Percentiles rank a stretch among this genome's conserved stretches.
Conservation (phyloP, 345 rosid species). For the Eutrema japonicum region DNA sequence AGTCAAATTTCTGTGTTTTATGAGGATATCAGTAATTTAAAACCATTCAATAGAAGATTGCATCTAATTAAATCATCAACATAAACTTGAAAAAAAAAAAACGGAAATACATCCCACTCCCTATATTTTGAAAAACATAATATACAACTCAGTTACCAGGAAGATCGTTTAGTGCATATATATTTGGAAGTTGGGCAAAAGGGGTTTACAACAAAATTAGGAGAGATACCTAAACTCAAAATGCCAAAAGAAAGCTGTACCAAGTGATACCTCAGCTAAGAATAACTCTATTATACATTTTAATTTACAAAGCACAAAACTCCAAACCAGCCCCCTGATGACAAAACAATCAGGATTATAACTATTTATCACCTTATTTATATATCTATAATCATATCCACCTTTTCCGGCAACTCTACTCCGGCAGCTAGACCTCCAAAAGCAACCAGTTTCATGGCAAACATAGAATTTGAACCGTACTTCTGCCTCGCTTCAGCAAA, state of each 20-base stretch:
- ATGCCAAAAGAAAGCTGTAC: conserved; percentile 27
- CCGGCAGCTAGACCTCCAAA: conserved; percentile 42
- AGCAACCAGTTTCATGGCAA: conserved; percentile 51
- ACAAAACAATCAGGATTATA: conserved; percentile 4
- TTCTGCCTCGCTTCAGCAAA: conserved; percentile 51
- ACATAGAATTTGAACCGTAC: conserved; percentile 30
- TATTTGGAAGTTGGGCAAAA: conserved; percentile 1
- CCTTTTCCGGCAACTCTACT: neutral
- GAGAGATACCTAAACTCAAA: conserved; percentile 35
- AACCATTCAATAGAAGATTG: no score
- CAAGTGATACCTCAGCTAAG: conserved; percentile 23
- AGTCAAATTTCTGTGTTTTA: no score
- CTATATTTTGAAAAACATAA: no score
- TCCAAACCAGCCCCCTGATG: conserved; percentile 21
- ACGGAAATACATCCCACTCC: no score
- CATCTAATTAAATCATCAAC: no score
- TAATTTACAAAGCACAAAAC: conserved; percentile 32
- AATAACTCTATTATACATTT: conserved; percentile 23
- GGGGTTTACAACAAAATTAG: conserved; percentile 22
- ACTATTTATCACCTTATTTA: neutral
- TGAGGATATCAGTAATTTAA: no score
- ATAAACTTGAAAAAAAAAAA: no score
- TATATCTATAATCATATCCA: conserved; percentile 35
- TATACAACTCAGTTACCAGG: no score
- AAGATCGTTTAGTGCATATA: neutral